Conservation (phyloP, 179 eudicot species). For the Carnegiea gigantea region DNA sequence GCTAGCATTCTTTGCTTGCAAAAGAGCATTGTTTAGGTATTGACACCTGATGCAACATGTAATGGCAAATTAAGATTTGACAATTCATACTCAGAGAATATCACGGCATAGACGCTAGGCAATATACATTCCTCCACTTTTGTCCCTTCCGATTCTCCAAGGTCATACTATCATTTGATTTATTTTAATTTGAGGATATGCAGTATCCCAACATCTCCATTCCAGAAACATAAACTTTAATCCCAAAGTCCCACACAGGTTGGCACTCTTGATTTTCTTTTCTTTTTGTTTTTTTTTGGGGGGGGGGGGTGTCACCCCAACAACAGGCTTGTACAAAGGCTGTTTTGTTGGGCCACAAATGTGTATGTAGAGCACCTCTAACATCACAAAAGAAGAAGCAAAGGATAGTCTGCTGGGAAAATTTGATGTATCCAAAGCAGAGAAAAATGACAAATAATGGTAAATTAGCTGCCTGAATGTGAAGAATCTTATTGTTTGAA, state of each 20-base stretch:
- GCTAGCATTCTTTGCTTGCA: slow-evolving; percentile 87
- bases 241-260: no score
- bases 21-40: slow-evolving; percentile 84
- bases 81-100: neutral
- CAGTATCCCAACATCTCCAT: neutral
- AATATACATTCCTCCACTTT: neutral
- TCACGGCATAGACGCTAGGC: neutral
- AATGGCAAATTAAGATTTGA: slow-evolving; percentile 6
- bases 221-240: no score
- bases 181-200: no score
- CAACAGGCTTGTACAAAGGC: neutral
- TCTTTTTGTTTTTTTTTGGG: no score
- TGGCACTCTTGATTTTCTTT: no score
- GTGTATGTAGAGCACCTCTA: neutral
- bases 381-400: neutral
- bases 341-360: neutral
- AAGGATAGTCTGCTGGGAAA: neutral
- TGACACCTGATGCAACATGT: slow-evolving; percentile 63
- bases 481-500: neutral
- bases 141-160: neutral
- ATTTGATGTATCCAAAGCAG: neutral
- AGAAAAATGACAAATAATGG: neutral
- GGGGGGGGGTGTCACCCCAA: neutral
- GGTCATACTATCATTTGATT: neutral
- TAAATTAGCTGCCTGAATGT: neutral